A percentile compares a stretch with the other conserved stretches of the same genome.
These are phyloP conservation scores for Penicillium fimorum DNA, from an alignment of 495 filamentous ascomycete genomes.

Conservation along the genomic window DNA sequence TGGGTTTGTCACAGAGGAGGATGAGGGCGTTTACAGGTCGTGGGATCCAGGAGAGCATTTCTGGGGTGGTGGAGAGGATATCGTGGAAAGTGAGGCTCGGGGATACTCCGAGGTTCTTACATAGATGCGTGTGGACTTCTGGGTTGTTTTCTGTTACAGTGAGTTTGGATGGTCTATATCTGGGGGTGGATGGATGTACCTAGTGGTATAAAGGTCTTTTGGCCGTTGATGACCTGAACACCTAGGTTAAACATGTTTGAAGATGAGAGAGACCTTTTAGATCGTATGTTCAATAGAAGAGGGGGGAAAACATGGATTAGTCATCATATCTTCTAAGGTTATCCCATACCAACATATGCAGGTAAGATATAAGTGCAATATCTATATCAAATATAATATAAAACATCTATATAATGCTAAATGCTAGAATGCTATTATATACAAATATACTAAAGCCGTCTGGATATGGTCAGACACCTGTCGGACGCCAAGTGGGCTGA, in stretches of 20 bases:
- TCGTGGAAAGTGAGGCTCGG: constrained; percentile 56
- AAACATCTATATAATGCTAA: too few species aligned
- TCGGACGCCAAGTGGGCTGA: too few species aligned
- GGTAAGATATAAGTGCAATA: too few species aligned
- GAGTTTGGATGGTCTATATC: neutral
- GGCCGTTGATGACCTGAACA: constrained; percentile 33
- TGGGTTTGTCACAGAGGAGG: constrained; percentile 52
- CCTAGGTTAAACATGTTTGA: constrained; percentile 37
- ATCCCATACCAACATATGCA: too few species aligned
- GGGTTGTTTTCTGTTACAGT: constrained; percentile 59
- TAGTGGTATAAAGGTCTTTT: constrained; percentile 42
- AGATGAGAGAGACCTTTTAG: neutral
- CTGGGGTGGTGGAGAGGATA: constrained; percentile 53
- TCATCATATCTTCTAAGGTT: neutral
- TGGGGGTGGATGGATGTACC: constrained; percentile 22
- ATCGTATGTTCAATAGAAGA: neutral
- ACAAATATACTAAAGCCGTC: too few species aligned
- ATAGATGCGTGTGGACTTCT: constrained; percentile 53
- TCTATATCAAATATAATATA: too few species aligned
- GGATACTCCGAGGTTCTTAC: constrained; percentile 54
- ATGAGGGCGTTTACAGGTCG: constrained; percentile 58
- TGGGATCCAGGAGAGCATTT: constrained; percentile 55
- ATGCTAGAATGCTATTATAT: too few species aligned
- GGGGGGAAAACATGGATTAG: neutral
- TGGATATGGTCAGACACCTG: too few species aligned